These are phyloP conservation scores for Pluteus cervinus DNA, from an alignment of 768 basidiomycete genomes.

Conservation along the genomic window DNA sequence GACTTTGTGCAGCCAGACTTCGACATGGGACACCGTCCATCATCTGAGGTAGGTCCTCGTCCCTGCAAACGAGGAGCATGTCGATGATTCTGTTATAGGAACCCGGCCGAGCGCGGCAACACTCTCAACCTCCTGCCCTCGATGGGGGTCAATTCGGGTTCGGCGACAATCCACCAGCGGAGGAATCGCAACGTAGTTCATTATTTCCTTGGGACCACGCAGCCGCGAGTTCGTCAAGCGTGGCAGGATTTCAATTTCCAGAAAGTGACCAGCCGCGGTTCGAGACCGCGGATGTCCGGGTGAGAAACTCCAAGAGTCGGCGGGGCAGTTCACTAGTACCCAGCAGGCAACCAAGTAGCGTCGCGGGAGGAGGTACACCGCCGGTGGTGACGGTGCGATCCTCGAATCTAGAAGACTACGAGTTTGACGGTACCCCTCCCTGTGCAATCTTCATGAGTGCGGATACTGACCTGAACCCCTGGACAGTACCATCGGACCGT, in stretches of 20 bases:
- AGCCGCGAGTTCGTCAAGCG: constrained; percentile 55
- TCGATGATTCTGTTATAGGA: constrained; percentile 39
- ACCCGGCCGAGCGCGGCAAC: constrained; percentile 79
- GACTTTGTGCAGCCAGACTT: constrained; percentile 6
- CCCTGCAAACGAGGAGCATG: neutral
- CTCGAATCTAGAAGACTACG: constrained; percentile 57
- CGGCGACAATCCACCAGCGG: constrained; percentile 28
- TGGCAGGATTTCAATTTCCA: constrained; percentile 26
- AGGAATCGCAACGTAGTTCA: constrained; percentile 60
- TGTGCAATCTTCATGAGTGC: constrained; percentile 4
- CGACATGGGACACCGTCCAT: constrained; percentile 22
- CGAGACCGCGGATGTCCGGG: constrained; percentile 44
- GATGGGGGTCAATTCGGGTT: constrained; percentile 36
- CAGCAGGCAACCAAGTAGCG: constrained; percentile 39
- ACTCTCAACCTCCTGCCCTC: constrained; percentile 50
- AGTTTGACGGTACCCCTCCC: constrained; percentile 53
- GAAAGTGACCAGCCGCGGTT: constrained; percentile 39
- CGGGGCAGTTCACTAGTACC: constrained; percentile 51
- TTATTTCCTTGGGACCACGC: constrained; percentile 86
- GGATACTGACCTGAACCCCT: constrained; percentile 3
- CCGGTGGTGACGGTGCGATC: constrained; percentile 39
- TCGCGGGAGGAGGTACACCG: constrained; percentile 40
- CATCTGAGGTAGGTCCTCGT: constrained; percentile 51
- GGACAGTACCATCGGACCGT: constrained; percentile 7
- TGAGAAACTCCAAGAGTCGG: constrained; percentile 49